A percentile compares a stretch with the other conserved stretches of the same genome.
Evolutionary conservation across 2,329 filamentous ascomycete genomes (phyloP).

Genomic region (Boeremia lycopersici): DNA sequence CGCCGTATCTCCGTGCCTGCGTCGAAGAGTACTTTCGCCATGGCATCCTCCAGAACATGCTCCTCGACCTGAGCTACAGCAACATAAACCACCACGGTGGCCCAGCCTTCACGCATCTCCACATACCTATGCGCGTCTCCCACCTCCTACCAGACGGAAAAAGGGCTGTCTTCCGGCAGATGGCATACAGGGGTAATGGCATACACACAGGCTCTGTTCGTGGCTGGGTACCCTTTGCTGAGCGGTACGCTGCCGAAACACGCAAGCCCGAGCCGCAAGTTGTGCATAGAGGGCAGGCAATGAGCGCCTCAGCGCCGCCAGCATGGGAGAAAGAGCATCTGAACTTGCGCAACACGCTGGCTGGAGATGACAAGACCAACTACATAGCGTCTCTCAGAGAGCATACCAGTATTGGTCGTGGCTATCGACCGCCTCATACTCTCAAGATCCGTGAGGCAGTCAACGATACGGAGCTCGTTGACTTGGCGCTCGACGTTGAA

Average conservation of each 20-base stretch:
- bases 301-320: constrained; percentile 4
- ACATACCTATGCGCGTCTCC: constrained; percentile 26
- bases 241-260: constrained; percentile 22
- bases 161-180: constrained; percentile 18
- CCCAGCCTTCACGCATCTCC: constrained; percentile 17
- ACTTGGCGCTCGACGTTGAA: constrained; percentile 20
- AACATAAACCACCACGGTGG: constrained; percentile 20
- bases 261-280: constrained; percentile 9
- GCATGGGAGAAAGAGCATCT: constrained; percentile 22
- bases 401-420: constrained; percentile 24
- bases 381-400: constrained; percentile 15
- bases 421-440: constrained; percentile 26
- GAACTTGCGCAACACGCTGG: constrained; percentile 11
- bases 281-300: constrained; percentile 12
- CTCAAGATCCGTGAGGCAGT: constrained; percentile 19
- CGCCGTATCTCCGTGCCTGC: constrained; percentile 18
- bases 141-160: constrained; percentile 15
- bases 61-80: constrained; percentile 26
- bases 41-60: constrained; percentile 16
- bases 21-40: constrained; percentile 27
- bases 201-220: constrained; percentile 16
- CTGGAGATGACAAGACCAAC: constrained; percentile 4
- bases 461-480: constrained; percentile 27
- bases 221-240: constrained; percentile 29
- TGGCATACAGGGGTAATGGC: constrained; percentile 4